Conservation (phyloP, 192 early-diverging fungal genomes). For the Thamnidium elegans region DNA sequence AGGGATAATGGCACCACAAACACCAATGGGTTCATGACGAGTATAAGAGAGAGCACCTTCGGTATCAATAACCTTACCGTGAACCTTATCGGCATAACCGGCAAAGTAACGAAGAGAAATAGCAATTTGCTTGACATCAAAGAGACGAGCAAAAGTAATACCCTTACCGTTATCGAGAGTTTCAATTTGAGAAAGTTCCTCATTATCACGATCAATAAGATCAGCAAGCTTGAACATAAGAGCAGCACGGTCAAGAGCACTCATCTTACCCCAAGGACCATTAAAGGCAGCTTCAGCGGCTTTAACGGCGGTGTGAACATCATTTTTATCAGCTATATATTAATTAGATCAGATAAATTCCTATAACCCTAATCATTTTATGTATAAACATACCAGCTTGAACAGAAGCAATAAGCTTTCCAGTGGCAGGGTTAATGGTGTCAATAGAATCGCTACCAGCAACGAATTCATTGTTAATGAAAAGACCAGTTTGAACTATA, state of each 20-base stretch:
- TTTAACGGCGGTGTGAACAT: conserved; percentile 67
- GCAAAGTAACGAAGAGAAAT: conserved; percentile 78
- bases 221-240: conserved; percentile 62
- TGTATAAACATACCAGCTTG: conserved; percentile 30
- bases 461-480: conserved; percentile 71
- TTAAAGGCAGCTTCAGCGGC: conserved; percentile 56
- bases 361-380: conserved; percentile 26
- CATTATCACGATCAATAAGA: conserved; percentile 44
- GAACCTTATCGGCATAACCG: conserved; percentile 59
- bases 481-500: conserved; percentile 58
- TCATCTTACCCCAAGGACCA: conserved; percentile 51
- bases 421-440: conserved; percentile 69
- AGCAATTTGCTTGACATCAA: conserved; percentile 62
- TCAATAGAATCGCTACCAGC: conserved; percentile 52
- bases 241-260: conserved; percentile 44
- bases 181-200: conserved; percentile 58
- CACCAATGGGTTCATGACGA: conserved; percentile 64
- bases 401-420: conserved; percentile 53
- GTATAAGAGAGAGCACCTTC: conserved; percentile 52
- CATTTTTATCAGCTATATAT: conserved; percentile 52
- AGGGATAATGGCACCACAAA: conserved; percentile 76
- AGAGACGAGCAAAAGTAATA: conserved; percentile 47
- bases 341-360: conserved; percentile 12
- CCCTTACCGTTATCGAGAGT: conserved; percentile 79
- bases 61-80: conserved; percentile 50